phyloP scores from a whole-genome alignment of 2,329 filamentous ascomycete genomes.

The Monilinia aucupariae region DNA sequence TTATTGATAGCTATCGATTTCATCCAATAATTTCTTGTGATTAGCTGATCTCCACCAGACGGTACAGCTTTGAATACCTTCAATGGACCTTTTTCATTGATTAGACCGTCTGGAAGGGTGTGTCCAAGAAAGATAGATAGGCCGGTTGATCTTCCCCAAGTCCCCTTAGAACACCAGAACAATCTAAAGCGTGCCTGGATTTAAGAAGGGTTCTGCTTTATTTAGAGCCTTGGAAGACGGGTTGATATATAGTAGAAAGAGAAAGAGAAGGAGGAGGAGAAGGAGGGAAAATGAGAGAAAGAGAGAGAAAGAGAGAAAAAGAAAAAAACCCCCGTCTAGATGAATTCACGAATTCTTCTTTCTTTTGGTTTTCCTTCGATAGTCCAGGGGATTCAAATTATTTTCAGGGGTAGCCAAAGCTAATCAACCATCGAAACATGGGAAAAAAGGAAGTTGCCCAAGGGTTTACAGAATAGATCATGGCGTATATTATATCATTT shows the following conservation, averaged over 20 bases:
- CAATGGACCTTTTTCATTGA: background rate
- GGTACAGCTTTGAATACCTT: conserved; percentile 5
- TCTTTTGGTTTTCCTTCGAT: background rate
- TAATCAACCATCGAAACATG: conserved; percentile 6
- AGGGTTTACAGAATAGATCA: background rate
- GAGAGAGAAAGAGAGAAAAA: background rate
- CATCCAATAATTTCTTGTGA: conserved; percentile 1
- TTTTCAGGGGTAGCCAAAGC: conserved; percentile 10
- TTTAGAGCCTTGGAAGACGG: conserved; percentile 5
- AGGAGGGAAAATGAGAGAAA: too few species aligned
- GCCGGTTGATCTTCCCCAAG: conserved; percentile 9
- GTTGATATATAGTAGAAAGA: too few species aligned
- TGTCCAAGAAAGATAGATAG: conserved; percentile 5
- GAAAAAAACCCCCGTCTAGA: conserved; percentile 3
- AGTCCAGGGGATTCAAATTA: conserved; percentile 5
- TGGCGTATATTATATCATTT: background rate
- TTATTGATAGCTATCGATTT: conserved; percentile 10
- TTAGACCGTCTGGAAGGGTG: background rate
- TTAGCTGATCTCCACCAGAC: background rate
- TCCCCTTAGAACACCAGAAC: conserved; percentile 1
- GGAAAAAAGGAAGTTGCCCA: background rate
- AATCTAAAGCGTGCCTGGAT: conserved; percentile 6
- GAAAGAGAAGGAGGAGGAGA: too few species aligned
- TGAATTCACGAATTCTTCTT: conserved; percentile 1
- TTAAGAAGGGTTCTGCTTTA: background rate